These are phyloP conservation scores for Trichosporon coremiiforme DNA, from an alignment of 1,284 basidiomycete genomes.

Conservation along the genomic window DNA sequence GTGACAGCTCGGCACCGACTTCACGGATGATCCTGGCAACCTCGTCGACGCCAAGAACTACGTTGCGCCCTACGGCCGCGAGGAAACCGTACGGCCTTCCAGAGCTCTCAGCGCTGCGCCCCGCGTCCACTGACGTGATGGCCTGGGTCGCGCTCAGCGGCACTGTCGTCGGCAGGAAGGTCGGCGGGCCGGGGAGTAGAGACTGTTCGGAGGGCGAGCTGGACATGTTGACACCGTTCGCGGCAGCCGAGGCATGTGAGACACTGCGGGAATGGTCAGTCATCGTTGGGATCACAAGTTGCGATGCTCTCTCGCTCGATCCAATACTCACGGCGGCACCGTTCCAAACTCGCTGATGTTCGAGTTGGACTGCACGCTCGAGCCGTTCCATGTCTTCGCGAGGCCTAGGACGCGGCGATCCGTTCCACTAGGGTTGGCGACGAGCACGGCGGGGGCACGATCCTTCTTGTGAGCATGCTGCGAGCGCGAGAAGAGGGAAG, in stretches of 20 bases:
- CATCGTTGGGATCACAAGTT: neutral
- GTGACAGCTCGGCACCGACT: constrained; percentile 69
- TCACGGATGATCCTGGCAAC: constrained; percentile 69
- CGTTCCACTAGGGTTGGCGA: constrained; percentile 20
- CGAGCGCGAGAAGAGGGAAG: constrained; percentile 35
- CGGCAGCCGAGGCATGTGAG: neutral
- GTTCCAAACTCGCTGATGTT: constrained; percentile 33
- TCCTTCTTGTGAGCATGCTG: constrained; percentile 33
- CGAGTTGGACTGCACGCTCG: constrained; percentile 18
- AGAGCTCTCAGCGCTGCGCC: constrained; percentile 36
- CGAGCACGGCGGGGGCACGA: constrained; percentile 28
- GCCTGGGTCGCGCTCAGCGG: constrained; percentile 35
- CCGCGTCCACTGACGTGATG: constrained; percentile 41
- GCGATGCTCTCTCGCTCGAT: neutral
- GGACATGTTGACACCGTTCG: neutral
- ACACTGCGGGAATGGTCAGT: neutral
- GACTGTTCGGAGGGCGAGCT: constrained; percentile 25
- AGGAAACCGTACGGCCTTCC: constrained; percentile 46
- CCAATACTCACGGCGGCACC: constrained; percentile 24
- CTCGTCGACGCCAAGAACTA: constrained; percentile 71
- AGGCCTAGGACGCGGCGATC: constrained; percentile 29
- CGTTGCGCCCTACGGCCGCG: constrained; percentile 39
- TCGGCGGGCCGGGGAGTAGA: constrained; percentile 40
- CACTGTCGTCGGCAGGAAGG: constrained; percentile 42
- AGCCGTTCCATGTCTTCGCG: constrained; percentile 33